Base-by-base conservation (phyloP, 2,329 filamentous ascomycete genomes). In the Sporothrix curviconia region DNA sequence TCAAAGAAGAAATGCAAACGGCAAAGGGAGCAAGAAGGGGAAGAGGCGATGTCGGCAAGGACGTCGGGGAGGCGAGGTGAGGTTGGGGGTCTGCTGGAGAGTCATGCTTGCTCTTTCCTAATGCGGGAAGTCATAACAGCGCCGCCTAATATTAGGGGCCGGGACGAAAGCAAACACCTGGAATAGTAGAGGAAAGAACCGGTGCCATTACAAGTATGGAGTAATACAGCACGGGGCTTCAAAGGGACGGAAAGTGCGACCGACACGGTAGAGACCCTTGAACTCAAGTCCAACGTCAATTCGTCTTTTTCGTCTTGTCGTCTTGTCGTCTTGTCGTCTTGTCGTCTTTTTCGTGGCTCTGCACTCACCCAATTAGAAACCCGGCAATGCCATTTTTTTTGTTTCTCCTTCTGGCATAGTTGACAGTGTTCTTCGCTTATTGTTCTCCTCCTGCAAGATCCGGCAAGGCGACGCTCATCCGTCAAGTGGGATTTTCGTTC, bases 41-140 rank as follows among this genome's bases (percentile, higher is more conserved):
- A 24, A 36, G n/a, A n/a, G n/a, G n/a, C n/a, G n/a, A n/a, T n/a
- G n/a, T n/a, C n/a, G n/a, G n/a, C n/a, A n/a, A n/a, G n/a, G n/a
- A n/a, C n/a, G n/a, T n/a, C n/a, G n/a, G n/a, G n/a, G n/a, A n/a
- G n/a, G n/a, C n/a, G n/a, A 39, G 49, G 49, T 39, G 49, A 51
- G 32, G 34, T 39, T 51, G 32, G 49, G 49, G 49, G 34, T 49
- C 22, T 19, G 11, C 28, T 28, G 34, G 34, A 25, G 46, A 51
- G 49, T 52, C 49, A 40, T 52, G 36, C 36, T 12, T 19, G 19
- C 47, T 24, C 32, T 51, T 51, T 51, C 47, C 47, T 15, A 37
- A 37, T 37, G 15, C 14, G 47, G 47, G 11, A 51, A 37, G 7
- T 25, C 15, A 15, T 24, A 24, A 15, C 9, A 36, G 30, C 24